Conservation (phyloP, 164 flowering plant genomes). For the Aristolochia contorta region DNA sequence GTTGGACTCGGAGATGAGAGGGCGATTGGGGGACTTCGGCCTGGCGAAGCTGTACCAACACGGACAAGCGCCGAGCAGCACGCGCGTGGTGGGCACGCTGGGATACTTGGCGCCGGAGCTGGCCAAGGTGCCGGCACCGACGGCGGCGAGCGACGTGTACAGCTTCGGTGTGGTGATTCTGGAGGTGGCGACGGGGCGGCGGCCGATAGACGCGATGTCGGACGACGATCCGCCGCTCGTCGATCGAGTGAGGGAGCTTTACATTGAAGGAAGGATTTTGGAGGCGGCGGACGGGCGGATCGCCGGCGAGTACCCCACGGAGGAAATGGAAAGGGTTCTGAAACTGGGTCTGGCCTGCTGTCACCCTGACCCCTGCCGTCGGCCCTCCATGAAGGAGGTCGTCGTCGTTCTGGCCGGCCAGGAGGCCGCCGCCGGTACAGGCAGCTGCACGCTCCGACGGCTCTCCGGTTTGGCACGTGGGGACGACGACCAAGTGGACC, state of each 20-base stretch:
- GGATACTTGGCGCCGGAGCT: constrained; percentile 90
- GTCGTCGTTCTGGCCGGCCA: constrained; percentile 1
- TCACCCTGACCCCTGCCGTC: constrained; percentile 48
- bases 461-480: too few relatives aligned
- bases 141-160: constrained; percentile 63
- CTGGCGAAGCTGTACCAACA: constrained; percentile 67
- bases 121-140: constrained; percentile 36
- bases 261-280: constrained; percentile 28
- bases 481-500: too few relatives aligned
- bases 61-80: constrained; percentile 43
- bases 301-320: constrained; percentile 30
- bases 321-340: constrained; percentile 48
- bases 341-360: constrained; percentile 68
- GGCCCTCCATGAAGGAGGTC: constrained; percentile 71
- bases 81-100: constrained; percentile 72
- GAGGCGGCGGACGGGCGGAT: constrained; percentile 59
- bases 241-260: constrained; percentile 66
- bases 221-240: constrained; percentile 51
- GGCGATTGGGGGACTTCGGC: constrained; percentile 72
- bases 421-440: too few relatives aligned
- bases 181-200: constrained; percentile 69
- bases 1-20: constrained; percentile 54
- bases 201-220: constrained; percentile 43
- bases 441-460: too few relatives aligned
- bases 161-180: constrained; percentile 74